Conservation (phyloP, 305 asterid genomes). For the Rubia peregrina region DNA sequence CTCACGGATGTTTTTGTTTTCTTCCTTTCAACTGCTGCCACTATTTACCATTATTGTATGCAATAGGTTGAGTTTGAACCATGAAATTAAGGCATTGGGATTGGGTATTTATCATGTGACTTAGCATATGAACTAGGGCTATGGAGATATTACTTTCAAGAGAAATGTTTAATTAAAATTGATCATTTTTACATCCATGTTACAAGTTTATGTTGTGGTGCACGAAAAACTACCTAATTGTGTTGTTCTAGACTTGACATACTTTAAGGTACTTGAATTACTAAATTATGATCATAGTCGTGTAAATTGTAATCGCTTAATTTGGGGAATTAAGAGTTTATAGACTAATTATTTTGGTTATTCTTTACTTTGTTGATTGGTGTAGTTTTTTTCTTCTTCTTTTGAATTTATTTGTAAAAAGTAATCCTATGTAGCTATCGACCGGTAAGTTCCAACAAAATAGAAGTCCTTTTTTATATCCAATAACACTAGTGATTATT, state of each 20-base stretch:
- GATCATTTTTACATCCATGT: background rate
- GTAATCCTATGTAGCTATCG: background rate
- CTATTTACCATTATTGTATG: background rate
- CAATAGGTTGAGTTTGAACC: background rate
- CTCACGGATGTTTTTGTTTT: conserved; percentile 57
- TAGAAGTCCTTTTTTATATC: background rate
- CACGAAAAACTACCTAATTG: conserved; percentile 80
- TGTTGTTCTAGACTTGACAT: conserved; percentile 70
- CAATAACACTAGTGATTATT: too few relatives aligned
- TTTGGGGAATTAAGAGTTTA: background rate
- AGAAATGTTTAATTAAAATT: background rate
- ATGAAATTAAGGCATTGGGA: too few relatives aligned
- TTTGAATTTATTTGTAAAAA: background rate
- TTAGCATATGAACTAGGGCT: too few relatives aligned
- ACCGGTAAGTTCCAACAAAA: background rate
- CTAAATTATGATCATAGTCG: background rate
- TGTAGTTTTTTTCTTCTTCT: too few relatives aligned
- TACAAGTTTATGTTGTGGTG: conserved; percentile 70
- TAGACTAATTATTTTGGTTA: background rate
- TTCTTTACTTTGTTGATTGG: background rate
- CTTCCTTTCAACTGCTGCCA: background rate
- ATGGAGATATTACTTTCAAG: too few relatives aligned
- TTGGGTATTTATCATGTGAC: too few relatives aligned
- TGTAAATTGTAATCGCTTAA: background rate
- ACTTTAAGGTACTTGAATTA: conserved; percentile 54